Evolutionary conservation across 1,139 yeast genomes (phyloP), one percentile per base, ranked within the genome.

Genomic region (Candida buenavistaensis): DNA sequence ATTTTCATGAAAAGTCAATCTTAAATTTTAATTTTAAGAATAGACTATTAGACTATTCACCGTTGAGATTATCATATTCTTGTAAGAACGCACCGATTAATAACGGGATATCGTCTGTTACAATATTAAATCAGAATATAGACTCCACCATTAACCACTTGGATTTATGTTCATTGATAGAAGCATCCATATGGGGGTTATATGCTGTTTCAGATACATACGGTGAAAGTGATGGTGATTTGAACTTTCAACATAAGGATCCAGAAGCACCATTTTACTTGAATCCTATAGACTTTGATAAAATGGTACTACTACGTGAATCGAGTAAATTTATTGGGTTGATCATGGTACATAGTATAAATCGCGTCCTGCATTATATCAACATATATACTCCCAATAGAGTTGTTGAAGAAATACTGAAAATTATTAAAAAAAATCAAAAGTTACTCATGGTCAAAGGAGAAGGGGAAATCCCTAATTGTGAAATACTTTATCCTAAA

Each of bases 291-390:
- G 30, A 24, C 6, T 25, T 32, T 5, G 15, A 27, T 9, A 24
- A 29, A 3, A 11, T 31, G 14, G 16, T 33, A 10, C 12, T 12
- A n/a, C 7, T n/a, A n/a, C 3, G 11, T 21, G 11, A 22, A 10
- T n/a, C 24, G 3, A 10, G 13, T 22, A 22, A 35, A n/a, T 66
- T 57, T 36, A 34, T 51, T 30, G 78, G 81, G 0, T 52, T 80
- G 10, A 70, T 71, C 2, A 58, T 82, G 32, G 59, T 83, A 2
- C 92, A 83, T 51, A 82, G 92, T 2, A 61, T 87, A n/a, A 75
- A 83, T 48, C 38, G 45, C 1, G 41, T 44, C 0, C 51, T 60
- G 1, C 52, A 59, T 7, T 50, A 60, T 22, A 50, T 85, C 34
- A 80, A 84, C 40, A 37, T 88, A 2, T 80, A 85, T 46, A 60